Evolutionary conservation across 2,329 filamentous ascomycete genomes (phyloP).

Genomic region (Arthrinium phaeospermum): DNA sequence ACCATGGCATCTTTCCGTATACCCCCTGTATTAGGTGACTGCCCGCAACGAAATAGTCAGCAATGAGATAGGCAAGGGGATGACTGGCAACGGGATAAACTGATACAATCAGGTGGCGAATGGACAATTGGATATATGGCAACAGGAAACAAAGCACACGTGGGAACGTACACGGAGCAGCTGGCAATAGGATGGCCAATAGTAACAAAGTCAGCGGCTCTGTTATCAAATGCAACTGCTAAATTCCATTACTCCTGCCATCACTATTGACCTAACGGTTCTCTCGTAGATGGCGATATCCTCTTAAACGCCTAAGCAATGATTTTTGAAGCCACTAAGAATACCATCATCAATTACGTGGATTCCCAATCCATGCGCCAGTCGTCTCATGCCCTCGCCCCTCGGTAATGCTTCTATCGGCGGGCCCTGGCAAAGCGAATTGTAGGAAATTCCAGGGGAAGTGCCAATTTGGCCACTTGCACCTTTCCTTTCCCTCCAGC

Average conservation of each 20-base stretch:
- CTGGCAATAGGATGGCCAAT: not conserved
- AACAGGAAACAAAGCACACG: not conserved
- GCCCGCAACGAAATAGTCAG: too few relatives aligned
- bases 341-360: not conserved
- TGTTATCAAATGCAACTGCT: not conserved
- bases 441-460: constrained; percentile 87
- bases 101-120: not conserved
- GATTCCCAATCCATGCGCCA: not conserved
- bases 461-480: constrained; percentile 70
- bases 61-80: too few relatives aligned
- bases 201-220: not conserved
- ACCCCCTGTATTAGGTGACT: too few relatives aligned
- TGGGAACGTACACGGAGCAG: not conserved
- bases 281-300: not conserved
- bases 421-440: constrained; percentile 35
- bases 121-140: too few relatives aligned
- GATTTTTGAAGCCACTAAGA: not conserved
- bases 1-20: too few relatives aligned
- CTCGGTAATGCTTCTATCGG: not conserved
- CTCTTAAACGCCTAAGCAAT: constrained; percentile 11
- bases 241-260: not conserved
- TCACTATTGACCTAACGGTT: not conserved
- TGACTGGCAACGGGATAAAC: not conserved
- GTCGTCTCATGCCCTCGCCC: not conserved
- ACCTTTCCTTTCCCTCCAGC: constrained; percentile 62